These are phyloP conservation scores for Turnera subulata DNA, from an alignment of 345 rosid genomes.

Conservation along the genomic window DNA sequence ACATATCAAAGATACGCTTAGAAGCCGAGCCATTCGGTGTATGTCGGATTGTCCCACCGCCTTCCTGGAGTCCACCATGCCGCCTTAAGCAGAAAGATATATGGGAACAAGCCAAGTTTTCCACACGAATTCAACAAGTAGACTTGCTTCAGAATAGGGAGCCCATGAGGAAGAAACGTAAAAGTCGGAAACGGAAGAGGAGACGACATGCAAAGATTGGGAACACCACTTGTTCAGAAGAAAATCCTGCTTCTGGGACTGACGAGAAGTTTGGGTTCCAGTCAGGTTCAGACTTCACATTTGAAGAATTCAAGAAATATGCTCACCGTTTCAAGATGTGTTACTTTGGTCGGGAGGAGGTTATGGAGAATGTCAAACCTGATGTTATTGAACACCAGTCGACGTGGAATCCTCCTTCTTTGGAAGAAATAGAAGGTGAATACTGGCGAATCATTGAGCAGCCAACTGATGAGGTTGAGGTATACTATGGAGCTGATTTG, in stretches of 20 bases:
- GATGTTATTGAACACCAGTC: constrained; percentile 27
- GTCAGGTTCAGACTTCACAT: constrained; percentile 77
- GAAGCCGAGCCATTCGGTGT: constrained; percentile 83
- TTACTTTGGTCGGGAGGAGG: constrained; percentile 52
- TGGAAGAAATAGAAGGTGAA: constrained; percentile 88
- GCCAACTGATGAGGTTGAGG: constrained; percentile 93
- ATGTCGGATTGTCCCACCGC: constrained; percentile 93
- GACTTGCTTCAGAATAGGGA: constrained; percentile 92
- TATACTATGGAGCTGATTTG: constrained; percentile 95
- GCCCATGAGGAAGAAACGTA: constrained; percentile 68
- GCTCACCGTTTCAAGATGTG: constrained; percentile 61
- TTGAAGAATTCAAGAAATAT: constrained; percentile 65
- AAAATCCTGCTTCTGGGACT: constrained; percentile 40
- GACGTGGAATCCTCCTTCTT: constrained; percentile 66
- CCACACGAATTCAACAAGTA: constrained; percentile 82
- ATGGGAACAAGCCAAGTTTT: constrained; percentile 75
- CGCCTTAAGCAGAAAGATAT: constrained; percentile 54
- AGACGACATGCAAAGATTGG: constrained; percentile 56
- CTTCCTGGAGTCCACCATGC: constrained; percentile 85
- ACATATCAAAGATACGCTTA: constrained; percentile 73
- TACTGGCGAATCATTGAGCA: constrained; percentile 95
- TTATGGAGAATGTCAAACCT: constrained; percentile 28
- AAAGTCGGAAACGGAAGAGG: constrained; percentile 68
- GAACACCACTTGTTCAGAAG: constrained; percentile 45
- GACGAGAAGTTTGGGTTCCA: constrained; percentile 90